Percentiles rank a stretch among this genome's conserved stretches.
phyloP scores from a whole-genome alignment of 2,329 filamentous ascomycete species.

The Stachybotrys echinatus region DNA sequence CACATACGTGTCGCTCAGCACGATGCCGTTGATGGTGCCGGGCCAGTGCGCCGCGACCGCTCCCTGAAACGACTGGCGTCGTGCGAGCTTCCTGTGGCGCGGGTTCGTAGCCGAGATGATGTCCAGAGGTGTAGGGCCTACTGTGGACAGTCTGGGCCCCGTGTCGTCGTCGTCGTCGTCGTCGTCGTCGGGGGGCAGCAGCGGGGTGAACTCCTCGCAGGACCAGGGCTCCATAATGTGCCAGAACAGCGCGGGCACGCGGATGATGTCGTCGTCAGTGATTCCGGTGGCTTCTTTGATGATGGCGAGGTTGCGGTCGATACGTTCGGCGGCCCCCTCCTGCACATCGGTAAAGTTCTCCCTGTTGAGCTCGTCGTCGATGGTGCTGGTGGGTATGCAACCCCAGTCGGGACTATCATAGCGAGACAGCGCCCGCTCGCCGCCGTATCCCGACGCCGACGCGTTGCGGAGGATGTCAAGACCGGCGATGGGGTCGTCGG shows the following conservation, averaged over 20 bases:
- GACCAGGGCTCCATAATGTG: too few relatives aligned
- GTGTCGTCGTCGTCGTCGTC: not conserved
- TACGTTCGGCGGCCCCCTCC: slow-evolving; percentile 3
- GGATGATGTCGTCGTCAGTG: slow-evolving; percentile 12
- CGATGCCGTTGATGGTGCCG: slow-evolving; percentile 14
- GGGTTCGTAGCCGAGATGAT: not conserved
- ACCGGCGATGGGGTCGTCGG: slow-evolving; percentile 14
- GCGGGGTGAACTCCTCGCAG: slow-evolving; percentile 2
- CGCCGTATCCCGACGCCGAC: slow-evolving; percentile 9
- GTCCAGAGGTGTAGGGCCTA: not conserved
- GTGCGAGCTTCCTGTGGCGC: not conserved
- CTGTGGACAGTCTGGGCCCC: not conserved
- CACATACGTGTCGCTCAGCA: slow-evolving; percentile 11
- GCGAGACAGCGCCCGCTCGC: slow-evolving; percentile 10
- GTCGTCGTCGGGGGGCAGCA: not conserved
- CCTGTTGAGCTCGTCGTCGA: slow-evolving; percentile 11
- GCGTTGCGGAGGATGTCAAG: slow-evolving; percentile 13
- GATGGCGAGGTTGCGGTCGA: slow-evolving; percentile 13
- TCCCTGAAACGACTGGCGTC: not conserved
- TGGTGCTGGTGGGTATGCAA: slow-evolving; percentile 10
- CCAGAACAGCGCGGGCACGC: slow-evolving; percentile 14
- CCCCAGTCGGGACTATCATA: not conserved
- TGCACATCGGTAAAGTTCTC: slow-evolving; percentile 3
- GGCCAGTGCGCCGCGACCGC: slow-evolving; percentile 11
- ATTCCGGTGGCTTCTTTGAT: slow-evolving; percentile 16